These are phyloP conservation scores for Tripidium arundinaceum DNA, from an alignment of 202 grass and related monocot species.

Conservation along the genomic window DNA sequence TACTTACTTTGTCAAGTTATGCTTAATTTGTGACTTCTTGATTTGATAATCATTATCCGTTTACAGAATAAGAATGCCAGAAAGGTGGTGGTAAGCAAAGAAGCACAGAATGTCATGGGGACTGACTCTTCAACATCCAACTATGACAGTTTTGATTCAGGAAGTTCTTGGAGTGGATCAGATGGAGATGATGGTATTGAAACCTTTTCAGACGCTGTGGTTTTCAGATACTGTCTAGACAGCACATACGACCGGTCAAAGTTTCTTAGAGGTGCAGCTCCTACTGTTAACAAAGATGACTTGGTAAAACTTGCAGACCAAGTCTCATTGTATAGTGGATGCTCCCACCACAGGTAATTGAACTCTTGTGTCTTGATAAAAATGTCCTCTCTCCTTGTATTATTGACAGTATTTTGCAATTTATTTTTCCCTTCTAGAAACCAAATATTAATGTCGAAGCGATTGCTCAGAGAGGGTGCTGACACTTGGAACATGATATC, in stretches of 20 bases:
- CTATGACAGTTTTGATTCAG: slow-evolving; percentile 64
- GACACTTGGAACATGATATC: slow-evolving; percentile 73
- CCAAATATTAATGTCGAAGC: slow-evolving; percentile 86
- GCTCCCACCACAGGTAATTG: slow-evolving; percentile 83
- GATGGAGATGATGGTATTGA: slow-evolving; percentile 42
- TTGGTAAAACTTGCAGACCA: slow-evolving; percentile 66
- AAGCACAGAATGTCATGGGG: slow-evolving; percentile 45
- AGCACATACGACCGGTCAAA: slow-evolving; percentile 51
- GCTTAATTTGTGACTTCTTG: slow-evolving; percentile 18
- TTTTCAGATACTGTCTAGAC: slow-evolving; percentile 92
- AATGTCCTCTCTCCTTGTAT: slow-evolving; percentile 21
- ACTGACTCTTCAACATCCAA: slow-evolving; percentile 58
- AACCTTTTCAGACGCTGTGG: slow-evolving; percentile 49
- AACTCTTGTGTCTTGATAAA: slow-evolving; percentile 11
- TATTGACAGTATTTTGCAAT: slow-evolving; percentile 21
- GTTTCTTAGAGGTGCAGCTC: slow-evolving; percentile 59
- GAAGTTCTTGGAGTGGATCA: slow-evolving; percentile 49
- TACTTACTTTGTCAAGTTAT: slow-evolving; percentile 19
- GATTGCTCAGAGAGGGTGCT: slow-evolving; percentile 61
- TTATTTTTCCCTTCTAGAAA: slow-evolving; percentile 46
- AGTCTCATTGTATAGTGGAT: slow-evolving; percentile 80
- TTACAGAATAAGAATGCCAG: slow-evolving; percentile 30
- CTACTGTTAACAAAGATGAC: slow-evolving; percentile 58
- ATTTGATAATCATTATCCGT: background rate
- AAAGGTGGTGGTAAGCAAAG: slow-evolving; percentile 33